Evolutionary conservation across 2,329 filamentous ascomycete genomes (phyloP), one percentile per base, ranked within the genome.

Genomic region (Colletotrichum godetiae): DNA sequence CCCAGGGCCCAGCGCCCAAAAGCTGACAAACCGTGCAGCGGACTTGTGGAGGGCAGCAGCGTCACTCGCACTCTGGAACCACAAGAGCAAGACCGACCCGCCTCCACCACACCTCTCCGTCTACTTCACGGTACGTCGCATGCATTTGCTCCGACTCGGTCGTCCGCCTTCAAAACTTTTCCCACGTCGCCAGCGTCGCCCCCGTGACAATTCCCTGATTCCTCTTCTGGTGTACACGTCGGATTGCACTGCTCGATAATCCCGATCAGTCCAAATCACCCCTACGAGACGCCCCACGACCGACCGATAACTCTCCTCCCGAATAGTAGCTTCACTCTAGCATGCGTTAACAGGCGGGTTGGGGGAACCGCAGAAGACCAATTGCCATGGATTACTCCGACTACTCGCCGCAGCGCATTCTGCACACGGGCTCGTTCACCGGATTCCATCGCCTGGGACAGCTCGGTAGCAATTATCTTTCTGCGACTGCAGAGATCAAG

Each of bases 391-490:
- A 70, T 24, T 66, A 69, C 61, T 56, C 57, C 68, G 65, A 69
- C 33, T 67, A 75, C 52, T 62, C 72, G 75, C 88, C 89, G 81
- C 82, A 86, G 83, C 83, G 86, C 78, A 80, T 90, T 73, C 82
- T 86, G 78, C 85, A 85, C 78, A 89, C 90, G 68, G 91, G 90
- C 77, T 92, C 91, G 72, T 89, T 92, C 79, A 87, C 89, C 19
- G 91, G 91, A 76, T 87, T 87, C 76, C 86, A 88, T 72, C 84
- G 87, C 27, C 76, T 85, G 58, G 82, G 84, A 70, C 80, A 86
- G 75, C 84, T 92, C 67, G 89, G 90, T 52, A 85, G 86, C 71
- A 84, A 87, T 74, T 94, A 94, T 82, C 88, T 94, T 74, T 87
- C 82, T 73, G 84, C 87, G n/a, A 82, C 84, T 35, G 78, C 81